A percentile compares a stretch with the other conserved stretches of the same genome.
Evolutionary conservation across 2,329 filamentous ascomycete species (phyloP).

Genomic region (Fusarium scirpi): DNA sequence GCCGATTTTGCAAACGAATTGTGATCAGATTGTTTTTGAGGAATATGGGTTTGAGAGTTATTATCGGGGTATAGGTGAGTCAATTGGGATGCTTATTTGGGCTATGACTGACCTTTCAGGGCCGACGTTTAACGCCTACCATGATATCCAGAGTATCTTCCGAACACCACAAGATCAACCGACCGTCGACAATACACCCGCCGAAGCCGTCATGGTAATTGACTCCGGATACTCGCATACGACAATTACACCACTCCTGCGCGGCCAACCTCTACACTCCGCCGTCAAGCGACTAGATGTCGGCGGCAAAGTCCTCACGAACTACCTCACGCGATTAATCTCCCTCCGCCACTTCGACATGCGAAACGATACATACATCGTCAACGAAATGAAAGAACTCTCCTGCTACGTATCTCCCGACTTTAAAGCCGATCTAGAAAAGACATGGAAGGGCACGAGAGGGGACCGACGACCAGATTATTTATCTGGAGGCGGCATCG

Average conservation of each 20-base stretch:
- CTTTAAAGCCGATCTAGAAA: slow-evolving; percentile 82
- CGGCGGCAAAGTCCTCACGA: slow-evolving; percentile 92
- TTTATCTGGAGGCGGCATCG: slow-evolving; percentile 69
- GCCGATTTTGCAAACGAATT: slow-evolving; percentile 84
- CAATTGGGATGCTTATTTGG: background rate
- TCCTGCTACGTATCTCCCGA: slow-evolving; percentile 85
- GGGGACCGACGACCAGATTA: slow-evolving; percentile 67
- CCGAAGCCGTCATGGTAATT: slow-evolving; percentile 87
- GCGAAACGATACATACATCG: slow-evolving; percentile 91
- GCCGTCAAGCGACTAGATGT: slow-evolving; percentile 88
- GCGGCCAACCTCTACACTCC: slow-evolving; percentile 81
- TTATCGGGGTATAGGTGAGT: slow-evolving; percentile 76
- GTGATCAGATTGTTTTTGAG: slow-evolving; percentile 97
- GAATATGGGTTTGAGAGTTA: slow-evolving; percentile 94
- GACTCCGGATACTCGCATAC: slow-evolving; percentile 96
- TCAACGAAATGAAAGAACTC: slow-evolving; percentile 95
- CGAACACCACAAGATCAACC: slow-evolving; percentile 66
- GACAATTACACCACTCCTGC: slow-evolving; percentile 86
- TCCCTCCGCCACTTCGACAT: slow-evolving; percentile 95
- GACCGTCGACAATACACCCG: slow-evolving; percentile 62
- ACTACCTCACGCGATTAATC: slow-evolving; percentile 89
- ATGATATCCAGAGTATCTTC: slow-evolving; percentile 78
- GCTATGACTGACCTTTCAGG: slow-evolving; percentile 58
- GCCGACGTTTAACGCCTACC: slow-evolving; percentile 83
- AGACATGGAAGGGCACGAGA: slow-evolving; percentile 82